phyloP scores from a whole-genome alignment of 768 basidiomycete genomes.

The Psilocybe cubensis region DNA sequence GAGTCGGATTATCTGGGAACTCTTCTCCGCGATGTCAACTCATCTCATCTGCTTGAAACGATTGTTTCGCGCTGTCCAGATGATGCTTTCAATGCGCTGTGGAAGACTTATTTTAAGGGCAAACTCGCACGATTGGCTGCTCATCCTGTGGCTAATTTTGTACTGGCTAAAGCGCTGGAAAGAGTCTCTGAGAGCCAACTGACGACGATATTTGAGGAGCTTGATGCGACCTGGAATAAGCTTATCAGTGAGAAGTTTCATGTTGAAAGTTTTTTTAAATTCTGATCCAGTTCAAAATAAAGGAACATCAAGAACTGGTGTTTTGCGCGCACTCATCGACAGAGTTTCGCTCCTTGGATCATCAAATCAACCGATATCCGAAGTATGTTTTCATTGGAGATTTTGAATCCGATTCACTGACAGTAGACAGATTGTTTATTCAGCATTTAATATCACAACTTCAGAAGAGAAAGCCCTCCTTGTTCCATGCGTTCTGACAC shows the following conservation, averaged over 20 bases:
- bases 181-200: constrained; percentile 63
- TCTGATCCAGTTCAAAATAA: constrained; percentile 4
- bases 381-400: constrained; percentile 48
- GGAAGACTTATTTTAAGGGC: constrained; percentile 80
- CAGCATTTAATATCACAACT: constrained; percentile 57
- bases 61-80: constrained; percentile 67
- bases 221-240: constrained; percentile 60
- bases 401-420: not conserved
- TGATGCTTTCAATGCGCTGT: constrained; percentile 65
- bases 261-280: not conserved
- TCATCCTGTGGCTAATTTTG: constrained; percentile 96
- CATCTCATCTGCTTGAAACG: constrained; percentile 90
- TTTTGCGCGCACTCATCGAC: constrained; percentile 77
- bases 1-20: constrained; percentile 81
- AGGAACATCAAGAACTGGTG: constrained; percentile 78
- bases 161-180: constrained; percentile 78
- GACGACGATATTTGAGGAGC: constrained; percentile 56
- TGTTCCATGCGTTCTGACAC: constrained; percentile 68
- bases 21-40: constrained; percentile 82
- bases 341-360: constrained; percentile 53
- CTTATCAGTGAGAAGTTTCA: constrained; percentile 66
- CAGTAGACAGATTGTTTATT: constrained; percentile 53
- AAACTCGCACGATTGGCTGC: constrained; percentile 71
- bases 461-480: constrained; percentile 53
- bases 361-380: constrained; percentile 51